Percentiles rank a stretch among this genome's conserved stretches.
These are phyloP conservation scores for Sordariomycetes sp. DNA, from an alignment of 2,329 filamentous ascomycete species.

Conservation along the genomic window DNA sequence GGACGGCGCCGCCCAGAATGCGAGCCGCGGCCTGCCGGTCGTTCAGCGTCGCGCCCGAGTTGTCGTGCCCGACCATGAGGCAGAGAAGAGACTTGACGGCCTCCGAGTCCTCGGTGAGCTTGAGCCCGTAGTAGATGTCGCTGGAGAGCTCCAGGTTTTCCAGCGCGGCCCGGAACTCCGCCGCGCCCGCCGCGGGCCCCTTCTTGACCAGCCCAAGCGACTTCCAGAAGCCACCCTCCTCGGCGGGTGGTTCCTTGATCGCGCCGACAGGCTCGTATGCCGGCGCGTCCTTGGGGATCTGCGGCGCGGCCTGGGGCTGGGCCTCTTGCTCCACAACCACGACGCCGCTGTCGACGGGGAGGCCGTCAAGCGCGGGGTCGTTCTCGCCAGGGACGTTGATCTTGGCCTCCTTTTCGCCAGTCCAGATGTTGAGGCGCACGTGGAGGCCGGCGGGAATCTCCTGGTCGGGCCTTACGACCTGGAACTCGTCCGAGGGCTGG, in stretches of 20 bases:
- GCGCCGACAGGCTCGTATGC: constrained; percentile 31
- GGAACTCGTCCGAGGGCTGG: constrained; percentile 53
- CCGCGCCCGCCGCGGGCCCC: constrained; percentile 18
- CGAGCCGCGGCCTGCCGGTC: constrained; percentile 44
- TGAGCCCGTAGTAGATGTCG: constrained; percentile 59
- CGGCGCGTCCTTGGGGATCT: constrained; percentile 38
- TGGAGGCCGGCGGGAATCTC: constrained; percentile 55
- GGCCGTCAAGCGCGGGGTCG: constrained; percentile 33
- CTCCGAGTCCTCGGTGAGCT: constrained; percentile 45
- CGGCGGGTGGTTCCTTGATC: constrained; percentile 6
- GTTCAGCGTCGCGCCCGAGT: constrained; percentile 19
- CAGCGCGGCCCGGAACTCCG: constrained; percentile 37
- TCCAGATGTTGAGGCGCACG: constrained; percentile 53
- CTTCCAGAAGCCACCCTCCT: constrained; percentile 26
- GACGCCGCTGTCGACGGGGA: constrained; percentile 40
- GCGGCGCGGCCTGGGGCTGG: constrained; percentile 17
- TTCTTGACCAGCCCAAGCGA: constrained; percentile 39
- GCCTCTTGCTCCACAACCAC: constrained; percentile 41
- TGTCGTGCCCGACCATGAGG: constrained; percentile 28
- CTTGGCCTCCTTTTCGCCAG: constrained; percentile 55
- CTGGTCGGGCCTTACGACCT: constrained; percentile 52
- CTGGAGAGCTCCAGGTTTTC: constrained; percentile 52
- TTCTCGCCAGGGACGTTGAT: constrained; percentile 48
- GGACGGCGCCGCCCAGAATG: constrained; percentile 45
- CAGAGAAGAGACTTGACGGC: constrained; percentile 46